A percentile compares a stretch with the other conserved stretches of the same genome.
Evolutionary conservation across 257 asterid genomes (phyloP).

Genomic region (Penstemon newberryi): DNA sequence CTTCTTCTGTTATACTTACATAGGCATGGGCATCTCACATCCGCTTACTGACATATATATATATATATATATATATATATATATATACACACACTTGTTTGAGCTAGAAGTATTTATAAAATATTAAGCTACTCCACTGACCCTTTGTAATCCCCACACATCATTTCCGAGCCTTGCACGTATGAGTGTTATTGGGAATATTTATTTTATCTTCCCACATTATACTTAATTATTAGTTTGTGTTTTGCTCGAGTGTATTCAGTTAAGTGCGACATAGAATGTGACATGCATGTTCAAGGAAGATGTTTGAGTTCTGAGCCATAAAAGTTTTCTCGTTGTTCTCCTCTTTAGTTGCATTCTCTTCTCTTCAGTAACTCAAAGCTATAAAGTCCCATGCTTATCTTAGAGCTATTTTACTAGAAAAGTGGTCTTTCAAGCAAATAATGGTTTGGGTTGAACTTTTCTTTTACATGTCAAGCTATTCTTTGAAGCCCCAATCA

Average conservation of each 20-base stretch:
- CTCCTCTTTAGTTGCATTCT: neutral
- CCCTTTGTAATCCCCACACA: neutral
- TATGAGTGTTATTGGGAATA: neutral
- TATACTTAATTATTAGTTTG: conserved; percentile 1
- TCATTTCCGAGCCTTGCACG: neutral
- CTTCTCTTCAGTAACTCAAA: neutral
- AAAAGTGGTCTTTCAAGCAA: neutral
- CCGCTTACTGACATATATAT: no score
- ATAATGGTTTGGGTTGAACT: neutral
- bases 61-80: no score
- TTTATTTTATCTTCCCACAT: conserved; percentile 6
- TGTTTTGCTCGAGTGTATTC: conserved; percentile 1
- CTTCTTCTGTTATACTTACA: no score
- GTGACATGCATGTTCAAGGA: neutral
- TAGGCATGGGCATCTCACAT: no score
- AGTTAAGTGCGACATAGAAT: neutral
- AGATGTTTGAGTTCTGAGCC: neutral
- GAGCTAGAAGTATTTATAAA: neutral
- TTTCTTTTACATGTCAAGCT: neutral
- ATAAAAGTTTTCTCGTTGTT: neutral
- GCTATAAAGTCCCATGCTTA: neutral
- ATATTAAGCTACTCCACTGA: neutral
- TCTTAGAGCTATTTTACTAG: neutral
- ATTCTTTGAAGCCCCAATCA: neutral
- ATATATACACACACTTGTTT: neutral